A percentile compares a stretch with the other conserved stretches of the same genome.
phyloP scores from a whole-genome alignment of 2,329 filamentous ascomycete genomes.

The Penicillium hordei region DNA sequence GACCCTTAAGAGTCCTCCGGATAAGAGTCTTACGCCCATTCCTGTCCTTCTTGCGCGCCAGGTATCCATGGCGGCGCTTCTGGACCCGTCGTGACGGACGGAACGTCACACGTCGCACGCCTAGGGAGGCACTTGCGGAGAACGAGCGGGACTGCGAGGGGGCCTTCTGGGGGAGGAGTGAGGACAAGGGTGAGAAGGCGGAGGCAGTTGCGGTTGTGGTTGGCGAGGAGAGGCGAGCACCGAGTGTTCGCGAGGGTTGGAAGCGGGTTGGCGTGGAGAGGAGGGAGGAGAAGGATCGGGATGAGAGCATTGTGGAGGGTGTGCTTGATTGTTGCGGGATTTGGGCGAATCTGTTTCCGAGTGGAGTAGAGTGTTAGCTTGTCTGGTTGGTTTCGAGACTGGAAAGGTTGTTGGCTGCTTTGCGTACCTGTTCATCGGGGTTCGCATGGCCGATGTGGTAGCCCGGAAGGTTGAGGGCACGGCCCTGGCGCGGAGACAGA shows the following conservation, averaged over 20 bases:
- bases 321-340: constrained; percentile 24
- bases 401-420: background rate
- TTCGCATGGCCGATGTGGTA: constrained; percentile 24
- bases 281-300: constrained; percentile 42
- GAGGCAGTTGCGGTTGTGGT: constrained; percentile 11
- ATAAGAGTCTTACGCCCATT: constrained; percentile 56
- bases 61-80: constrained; percentile 62
- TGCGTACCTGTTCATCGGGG: constrained; percentile 26
- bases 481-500: constrained; percentile 36
- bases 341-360: constrained; percentile 16
- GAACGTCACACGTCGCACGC: constrained; percentile 54
- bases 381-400: constrained; percentile 4
- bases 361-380: constrained; percentile 8
- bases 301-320: constrained; percentile 36
- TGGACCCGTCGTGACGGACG: constrained; percentile 60
- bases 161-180: constrained; percentile 29
- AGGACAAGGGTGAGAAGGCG: constrained; percentile 18
- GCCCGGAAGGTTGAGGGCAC: constrained; percentile 31
- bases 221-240: constrained; percentile 19
- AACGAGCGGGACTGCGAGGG: constrained; percentile 39
- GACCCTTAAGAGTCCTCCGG: constrained; percentile 55
- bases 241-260: constrained; percentile 31
- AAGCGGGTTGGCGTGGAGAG: constrained; percentile 29
- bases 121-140: constrained; percentile 46
- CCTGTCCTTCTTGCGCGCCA: constrained; percentile 53